Evolutionary conservation across 257 asterid species (phyloP), one percentile per base, ranked within the genome.

Genomic region (Leonotis leonurus): DNA sequence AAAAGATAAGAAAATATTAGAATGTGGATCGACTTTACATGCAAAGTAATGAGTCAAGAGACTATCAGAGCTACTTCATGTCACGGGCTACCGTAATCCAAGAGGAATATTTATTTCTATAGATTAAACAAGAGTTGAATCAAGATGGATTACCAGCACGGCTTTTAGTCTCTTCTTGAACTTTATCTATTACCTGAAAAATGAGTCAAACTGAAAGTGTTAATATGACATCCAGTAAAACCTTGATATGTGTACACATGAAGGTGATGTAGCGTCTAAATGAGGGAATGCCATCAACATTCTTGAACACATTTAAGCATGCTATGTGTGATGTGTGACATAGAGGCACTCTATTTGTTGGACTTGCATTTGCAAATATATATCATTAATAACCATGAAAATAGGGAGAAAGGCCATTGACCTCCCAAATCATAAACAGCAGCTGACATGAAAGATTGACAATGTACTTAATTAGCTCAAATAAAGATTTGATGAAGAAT

Each of bases 101-200:
- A 46, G 27, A 69, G 36, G 30, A 58, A 11, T 29, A 8, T n/a
- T 54, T 56, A 22, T 26, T 17, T 33, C 29, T n/a, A 33, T 60
- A 69, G 24, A 33, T 6, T 30, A 11, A 16, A 14, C 0, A 4
- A 63, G 30, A 54, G 21, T 26, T 24, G 35, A 32, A 21, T 36
- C 30, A 14, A 4, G 26, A 50, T 32, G 39, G 37, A 63, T 26
- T 65, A 83, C 89, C 89, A 36, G 74, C 22, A 35, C 86, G 86
- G 66, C 80, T 80, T 53, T 83, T 83, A 1, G 87, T 17, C 50
- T 83, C 89, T 71, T 83, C 89, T 69, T 83, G 89, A 62, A 83
- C 89, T 68, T 83, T 83, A 67, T 83, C 89, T 72, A 83, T 83
- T 46, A 83, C 89, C 89, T 80, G 84, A 59, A 65, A n/a, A 71